Conservation (phyloP, 2,329 filamentous ascomycete genomes). For the Fusarium pseudonygamai region DNA sequence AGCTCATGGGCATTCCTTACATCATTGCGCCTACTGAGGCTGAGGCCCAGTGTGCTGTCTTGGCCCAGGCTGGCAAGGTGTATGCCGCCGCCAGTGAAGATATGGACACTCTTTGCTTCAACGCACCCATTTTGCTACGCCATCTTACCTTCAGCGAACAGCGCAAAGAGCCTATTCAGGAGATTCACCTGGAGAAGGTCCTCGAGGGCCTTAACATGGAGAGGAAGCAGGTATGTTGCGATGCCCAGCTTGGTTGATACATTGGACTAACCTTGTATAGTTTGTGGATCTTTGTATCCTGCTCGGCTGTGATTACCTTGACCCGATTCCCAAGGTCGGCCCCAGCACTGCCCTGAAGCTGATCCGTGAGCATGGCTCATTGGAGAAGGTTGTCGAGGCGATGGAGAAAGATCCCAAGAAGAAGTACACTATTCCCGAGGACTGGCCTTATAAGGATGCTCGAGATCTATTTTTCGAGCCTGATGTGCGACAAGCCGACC, state of each 20-base stretch:
- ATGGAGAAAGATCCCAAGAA: conserved; percentile 80
- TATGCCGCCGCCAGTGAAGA: conserved; percentile 97
- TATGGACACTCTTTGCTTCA: conserved; percentile 98
- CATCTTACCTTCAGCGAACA: conserved; percentile 98
- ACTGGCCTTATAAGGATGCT: conserved; percentile 95
- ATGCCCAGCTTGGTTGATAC: background rate
- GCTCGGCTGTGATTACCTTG: conserved; percentile 96
- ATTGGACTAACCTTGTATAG: conserved; percentile 54
- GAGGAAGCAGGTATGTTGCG: conserved; percentile 72
- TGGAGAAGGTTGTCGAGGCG: conserved; percentile 86
- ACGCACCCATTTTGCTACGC: conserved; percentile 87
- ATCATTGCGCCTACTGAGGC: conserved; percentile 97
- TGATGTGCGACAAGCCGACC: conserved; percentile 84
- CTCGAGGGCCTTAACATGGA: conserved; percentile 91
- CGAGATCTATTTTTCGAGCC: conserved; percentile 91
- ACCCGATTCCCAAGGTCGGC: conserved; percentile 94
- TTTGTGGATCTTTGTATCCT: conserved; percentile 99
- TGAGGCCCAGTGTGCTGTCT: conserved; percentile 92
- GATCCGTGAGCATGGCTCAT: conserved; percentile 87
- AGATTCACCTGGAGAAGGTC: conserved; percentile 88
- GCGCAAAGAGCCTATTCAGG: conserved; percentile 96
- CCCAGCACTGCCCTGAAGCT: conserved; percentile 92
- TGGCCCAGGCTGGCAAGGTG: conserved; percentile 92
- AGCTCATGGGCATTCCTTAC: conserved; percentile 95
- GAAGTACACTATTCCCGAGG: conserved; percentile 89